These are phyloP conservation scores for Plasmopara muralis DNA, from an alignment of 352 stramenopile species.

Conservation along the genomic window DNA sequence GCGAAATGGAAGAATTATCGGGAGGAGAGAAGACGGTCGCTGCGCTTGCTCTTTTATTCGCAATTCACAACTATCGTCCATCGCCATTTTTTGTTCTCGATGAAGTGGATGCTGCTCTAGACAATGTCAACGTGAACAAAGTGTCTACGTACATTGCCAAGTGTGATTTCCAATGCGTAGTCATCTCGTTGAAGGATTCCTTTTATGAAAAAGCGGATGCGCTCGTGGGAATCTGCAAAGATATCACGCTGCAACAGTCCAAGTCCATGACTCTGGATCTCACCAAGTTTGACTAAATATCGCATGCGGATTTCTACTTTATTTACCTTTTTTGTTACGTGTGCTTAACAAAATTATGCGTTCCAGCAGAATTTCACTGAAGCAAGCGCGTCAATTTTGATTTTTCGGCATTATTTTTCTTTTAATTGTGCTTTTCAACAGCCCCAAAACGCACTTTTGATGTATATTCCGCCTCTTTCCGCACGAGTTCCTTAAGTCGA, in stretches of 20 bases:
- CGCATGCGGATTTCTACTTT: not conserved
- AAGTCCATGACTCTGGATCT: slow-evolving; percentile 76
- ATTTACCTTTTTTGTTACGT: slow-evolving; percentile 7
- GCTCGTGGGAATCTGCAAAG: slow-evolving; percentile 90
- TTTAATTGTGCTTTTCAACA: slow-evolving; percentile 9
- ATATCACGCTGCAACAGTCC: slow-evolving; percentile 67
- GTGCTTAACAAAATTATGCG: not conserved
- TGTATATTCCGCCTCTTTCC: slow-evolving; percentile 53
- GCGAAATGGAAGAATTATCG: slow-evolving; percentile 97
- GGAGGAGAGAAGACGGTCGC: slow-evolving; percentile 99
- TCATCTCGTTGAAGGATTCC: slow-evolving; percentile 97
- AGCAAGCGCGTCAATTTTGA: not conserved
- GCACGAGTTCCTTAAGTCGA: slow-evolving; percentile 45
- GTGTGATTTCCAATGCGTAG: slow-evolving; percentile 95
- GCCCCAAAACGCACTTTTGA: slow-evolving; percentile 44
- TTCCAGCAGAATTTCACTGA: slow-evolving; percentile 6
- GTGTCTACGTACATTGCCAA: slow-evolving; percentile 96
- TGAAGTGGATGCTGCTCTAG: slow-evolving; percentile 98
- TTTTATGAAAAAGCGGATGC: slow-evolving; percentile 95
- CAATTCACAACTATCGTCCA: slow-evolving; percentile 95
- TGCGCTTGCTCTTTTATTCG: slow-evolving; percentile 97
- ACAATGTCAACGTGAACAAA: slow-evolving; percentile 99
- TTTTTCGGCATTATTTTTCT: slow-evolving; percentile 4
- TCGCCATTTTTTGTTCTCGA: slow-evolving; percentile 99
- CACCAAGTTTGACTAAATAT: slow-evolving; percentile 52